These are phyloP conservation scores for Monosporozyma unispora DNA, from an alignment of 805 yeast species.

Conservation along the genomic window DNA sequence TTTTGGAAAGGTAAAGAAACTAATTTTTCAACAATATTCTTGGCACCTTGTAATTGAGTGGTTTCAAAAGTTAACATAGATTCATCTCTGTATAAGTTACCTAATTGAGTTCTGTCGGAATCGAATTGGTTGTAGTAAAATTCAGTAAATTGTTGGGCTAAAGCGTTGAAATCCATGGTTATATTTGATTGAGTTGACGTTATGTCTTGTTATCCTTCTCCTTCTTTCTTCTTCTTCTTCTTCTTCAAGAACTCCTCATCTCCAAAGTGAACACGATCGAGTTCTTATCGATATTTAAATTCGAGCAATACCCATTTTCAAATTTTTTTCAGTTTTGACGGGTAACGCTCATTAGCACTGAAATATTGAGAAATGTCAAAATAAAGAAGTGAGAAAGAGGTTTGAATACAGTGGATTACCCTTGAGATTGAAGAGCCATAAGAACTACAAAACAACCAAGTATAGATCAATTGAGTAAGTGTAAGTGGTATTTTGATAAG, in stretches of 20 bases:
- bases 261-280: no score
- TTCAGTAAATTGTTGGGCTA: constrained; percentile 75
- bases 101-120: constrained; percentile 83
- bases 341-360: no score
- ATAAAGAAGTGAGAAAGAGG: no score
- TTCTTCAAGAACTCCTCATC: no score
- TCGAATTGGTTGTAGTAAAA: constrained; percentile 95
- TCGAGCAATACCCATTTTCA: not conserved
- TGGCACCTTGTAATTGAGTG: constrained; percentile 89
- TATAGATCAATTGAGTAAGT: no score
- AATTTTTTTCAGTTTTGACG: not conserved
- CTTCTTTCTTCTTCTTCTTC: no score
- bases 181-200: constrained; percentile 4
- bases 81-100: constrained; percentile 89
- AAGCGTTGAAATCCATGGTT: constrained; percentile 39
- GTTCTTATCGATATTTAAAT: not conserved
- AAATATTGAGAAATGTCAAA: no score
- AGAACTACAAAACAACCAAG: no score
- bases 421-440: no score
- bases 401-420: no score
- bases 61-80: constrained; percentile 97
- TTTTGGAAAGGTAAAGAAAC: constrained; percentile 83
- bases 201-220: not conserved
- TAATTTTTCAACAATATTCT: constrained; percentile 85
- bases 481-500: no score